phyloP scores from a whole-genome alignment of 495 filamentous ascomycete species.

The Tuber indicum region DNA sequence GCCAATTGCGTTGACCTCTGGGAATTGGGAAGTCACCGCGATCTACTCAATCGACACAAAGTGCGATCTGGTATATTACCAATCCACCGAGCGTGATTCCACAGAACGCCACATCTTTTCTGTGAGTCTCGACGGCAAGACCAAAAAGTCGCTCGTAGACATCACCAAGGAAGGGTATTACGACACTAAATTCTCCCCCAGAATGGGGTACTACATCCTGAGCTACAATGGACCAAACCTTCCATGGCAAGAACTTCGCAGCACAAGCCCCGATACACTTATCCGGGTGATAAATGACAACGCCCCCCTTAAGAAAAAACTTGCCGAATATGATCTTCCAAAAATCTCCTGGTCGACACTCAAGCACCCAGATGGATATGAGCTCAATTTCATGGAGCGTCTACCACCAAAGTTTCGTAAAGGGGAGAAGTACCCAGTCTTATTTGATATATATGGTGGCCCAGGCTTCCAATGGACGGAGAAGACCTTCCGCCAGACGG shows the following conservation, averaged over 20 bases:
- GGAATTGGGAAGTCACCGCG: constrained; percentile 52
- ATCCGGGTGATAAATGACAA: constrained; percentile 52
- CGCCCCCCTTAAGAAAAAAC: constrained; percentile 45
- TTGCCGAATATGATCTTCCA: constrained; percentile 50
- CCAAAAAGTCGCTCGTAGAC: constrained; percentile 50
- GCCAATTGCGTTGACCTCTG: constrained; percentile 49
- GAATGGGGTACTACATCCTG: constrained; percentile 52
- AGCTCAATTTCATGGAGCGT: constrained; percentile 48
- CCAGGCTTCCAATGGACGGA: constrained; percentile 50
- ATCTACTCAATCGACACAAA: constrained; percentile 50
- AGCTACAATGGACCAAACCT: constrained; percentile 53
- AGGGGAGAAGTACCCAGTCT: constrained; percentile 52
- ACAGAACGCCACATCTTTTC: no score
- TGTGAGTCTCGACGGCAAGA: no score
- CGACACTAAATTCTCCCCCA: constrained; percentile 52
- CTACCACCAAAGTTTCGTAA: constrained; percentile 51
- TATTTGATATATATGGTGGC: constrained; percentile 54
- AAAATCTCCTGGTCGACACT: constrained; percentile 49
- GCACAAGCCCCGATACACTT: constrained; percentile 45
- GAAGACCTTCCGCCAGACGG: constrained; percentile 45
- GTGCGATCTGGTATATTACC: constrained; percentile 51
- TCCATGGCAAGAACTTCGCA: constrained; percentile 54
- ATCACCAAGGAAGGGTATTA: constrained; percentile 48
- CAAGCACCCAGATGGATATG: constrained; percentile 47
- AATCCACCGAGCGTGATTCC: constrained; percentile 51